Percentiles rank a stretch among this genome's conserved stretches.
These are phyloP conservation scores for Ajuga chamaepitys DNA, from an alignment of 257 asterid genomes.

Conservation along the genomic window DNA sequence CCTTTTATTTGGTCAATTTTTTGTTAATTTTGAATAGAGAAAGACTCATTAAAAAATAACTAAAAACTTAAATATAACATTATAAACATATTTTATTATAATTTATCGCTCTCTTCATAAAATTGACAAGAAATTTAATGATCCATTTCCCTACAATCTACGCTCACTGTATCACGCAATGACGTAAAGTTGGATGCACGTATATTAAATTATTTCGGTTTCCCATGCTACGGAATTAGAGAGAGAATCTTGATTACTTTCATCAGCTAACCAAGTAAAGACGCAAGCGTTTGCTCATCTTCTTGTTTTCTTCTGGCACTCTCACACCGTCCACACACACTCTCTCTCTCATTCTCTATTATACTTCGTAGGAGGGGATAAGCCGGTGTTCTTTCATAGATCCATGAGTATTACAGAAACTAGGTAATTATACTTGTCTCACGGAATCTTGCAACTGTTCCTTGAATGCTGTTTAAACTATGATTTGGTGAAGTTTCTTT, in stretches of 20 bases:
- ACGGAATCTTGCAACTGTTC: not conserved
- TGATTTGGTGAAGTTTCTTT: not conserved
- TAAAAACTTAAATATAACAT: too few species aligned
- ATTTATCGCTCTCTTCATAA: too few species aligned
- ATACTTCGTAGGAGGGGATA: not conserved
- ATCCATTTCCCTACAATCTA: not conserved
- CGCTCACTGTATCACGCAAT: not conserved
- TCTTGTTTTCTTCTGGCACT: not conserved
- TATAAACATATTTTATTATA: too few species aligned
- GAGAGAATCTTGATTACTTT: slow-evolving; percentile 4
- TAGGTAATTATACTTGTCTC: not conserved
- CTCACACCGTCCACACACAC: not conserved
- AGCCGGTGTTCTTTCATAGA: slow-evolving; percentile 3
- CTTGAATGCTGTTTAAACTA: not conserved
- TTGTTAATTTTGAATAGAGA: too few species aligned
- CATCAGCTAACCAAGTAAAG: not conserved
- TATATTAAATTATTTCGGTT: not conserved
- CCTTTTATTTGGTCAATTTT: too few species aligned
- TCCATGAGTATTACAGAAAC: not conserved
- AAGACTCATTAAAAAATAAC: too few species aligned
- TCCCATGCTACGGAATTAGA: not conserved
- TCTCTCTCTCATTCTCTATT: not conserved
- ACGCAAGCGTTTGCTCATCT: slow-evolving; percentile 7
- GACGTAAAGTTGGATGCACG: not conserved
- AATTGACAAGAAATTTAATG: too few species aligned